Evolutionary conservation across 768 basidiomycete species (phyloP), one percentile per base, ranked within the genome.

Genomic region (Suillus occidentalis): DNA sequence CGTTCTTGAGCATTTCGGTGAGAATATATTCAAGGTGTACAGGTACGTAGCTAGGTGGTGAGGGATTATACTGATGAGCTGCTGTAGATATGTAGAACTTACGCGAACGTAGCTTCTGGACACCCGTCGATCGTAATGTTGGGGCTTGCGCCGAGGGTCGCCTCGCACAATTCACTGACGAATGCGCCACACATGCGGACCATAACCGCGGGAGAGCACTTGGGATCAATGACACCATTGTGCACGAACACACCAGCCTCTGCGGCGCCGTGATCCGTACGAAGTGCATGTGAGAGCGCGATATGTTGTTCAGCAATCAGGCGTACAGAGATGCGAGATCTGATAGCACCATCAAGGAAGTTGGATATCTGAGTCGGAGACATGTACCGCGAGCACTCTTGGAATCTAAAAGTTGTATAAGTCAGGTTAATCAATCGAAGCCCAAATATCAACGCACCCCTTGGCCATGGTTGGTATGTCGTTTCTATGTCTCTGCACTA

Each of bases 301-400:
- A 96, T 91, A 73, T 96, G 94, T 71, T 96, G 94, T 74, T 96
- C 94, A 45, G 93, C 94, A 65, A 95, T 91, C 63, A 96, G 80
- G 40, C 94, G 88, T 36, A 95, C 87, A 45, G 92, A 92, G 63
- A 95, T 94, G 63, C 94, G 89, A 71, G 88, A 94, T 34, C 89
- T 88, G 69, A 96, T 95, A 47, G 92, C 88, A 50, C 87, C 87
- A 73, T 96, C 91, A 31, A 96, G 79, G 72, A 96, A 96, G 63
- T 82, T 81, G 77, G 85, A 89, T 69, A 94, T 89, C 70, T 91
- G 87, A n/a, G 82, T 82, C 7, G 91, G 85, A 9, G 92, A 87
- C 83, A 96, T 89, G 76, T 96, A 96, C 60, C 87, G 84, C 52
- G 87, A 82, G 66, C 89, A 92, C 78, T 96, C 95, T 70, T 94